Evolutionary conservation across 2,329 filamentous ascomycete genomes (phyloP), one percentile per base, ranked within the genome.

Genomic region (Scytalidium lignicola): DNA sequence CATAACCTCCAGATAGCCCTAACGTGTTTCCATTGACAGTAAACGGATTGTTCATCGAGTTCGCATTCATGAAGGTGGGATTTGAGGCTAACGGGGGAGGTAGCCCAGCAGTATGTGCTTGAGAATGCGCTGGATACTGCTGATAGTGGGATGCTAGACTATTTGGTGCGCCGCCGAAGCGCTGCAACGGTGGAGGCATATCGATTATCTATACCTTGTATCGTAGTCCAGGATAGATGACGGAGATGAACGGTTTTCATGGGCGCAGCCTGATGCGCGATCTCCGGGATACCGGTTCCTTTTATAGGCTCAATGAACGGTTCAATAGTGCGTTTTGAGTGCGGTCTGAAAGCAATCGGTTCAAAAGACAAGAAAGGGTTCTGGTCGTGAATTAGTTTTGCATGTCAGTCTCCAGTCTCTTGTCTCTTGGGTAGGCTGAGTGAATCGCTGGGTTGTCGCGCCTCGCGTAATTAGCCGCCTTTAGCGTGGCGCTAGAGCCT

Each of bases 1-100:
- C 76, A 57, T 75, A 79, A 55, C 70, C 79, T 54, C 74, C 79
- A 44, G 76, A 78, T 51, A 83, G 71, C 45, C 78, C 78, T 55
- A 88, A 75, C 26, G 67, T 58, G 52, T 72, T 68, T 15, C 69
- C 70, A 41, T 70, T 69, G 22, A 78, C 74, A 2, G 78, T 74
- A 63, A 90, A 90, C 2, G 84, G 82, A 58, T 82, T 85, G 56
- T 87, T 78, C 62, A 80, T 79, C 45, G 80, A 76, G 65, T 85
- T 87, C 52, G 83, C 79, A 59, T 79, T 83, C 54, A 83, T 80
- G 66, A 93, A 95, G 49, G 76, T 79, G 45, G 86, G 82, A 65
- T 88, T 87, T 51, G 78, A 75, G 55, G 79, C 78, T 49, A 91
- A 77, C 48, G 79, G 78, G 54, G 76, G 74, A 47, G 75, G 76